Evolutionary conservation across 257 asterid species (phyloP), one percentile per base, ranked within the genome.

Genomic region (Sherardia arvensis): DNA sequence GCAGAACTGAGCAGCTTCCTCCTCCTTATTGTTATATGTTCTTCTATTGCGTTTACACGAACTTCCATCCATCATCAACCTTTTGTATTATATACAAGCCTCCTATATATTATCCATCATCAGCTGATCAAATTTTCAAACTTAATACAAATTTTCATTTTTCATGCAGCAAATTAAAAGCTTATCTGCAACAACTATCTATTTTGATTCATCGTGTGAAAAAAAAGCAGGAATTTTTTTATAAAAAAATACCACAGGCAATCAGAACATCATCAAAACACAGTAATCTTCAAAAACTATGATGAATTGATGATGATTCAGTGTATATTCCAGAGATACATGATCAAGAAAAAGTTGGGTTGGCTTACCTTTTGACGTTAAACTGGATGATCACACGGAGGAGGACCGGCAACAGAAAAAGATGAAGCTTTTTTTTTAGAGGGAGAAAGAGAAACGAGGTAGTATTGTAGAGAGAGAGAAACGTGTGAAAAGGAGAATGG

Each of bases 1-100:
- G 74, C 98, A 91, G 54, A 79, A 83, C 28, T 84, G 87, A 71
- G 81, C 74, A 71, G 75, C 74, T 64, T 69, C 80, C 67, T 72
- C 85, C 69, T 69, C 69, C 33, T 63, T 79, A 0, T 68, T 30
- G 61, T 47, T 49, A 20, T 34, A 59, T 53, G 76, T 79, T 73
- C 73, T 84, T 76, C 33, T 61, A 48, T 75, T 64, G 76, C 81
- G 71, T 77, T 84, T 83, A 66, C 80, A 72, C 15, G 87, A 74
- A 63, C 36, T 68, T 70, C 56, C 74, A 68, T 85, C 85, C 93
- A 85, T 85, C 59, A 58, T 83, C 59, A 34, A 53, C 30, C 53
- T 23, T 15, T 14, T 54, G 38, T 62, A n/a, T n/a, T n/a, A n/a
- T n/a, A n/a, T 22, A 32, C 53, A 30, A 23, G 23, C 18, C 49